Conservation (phyloP, 2,329 filamentous ascomycete genomes). For the Fusarium dimerum region DNA sequence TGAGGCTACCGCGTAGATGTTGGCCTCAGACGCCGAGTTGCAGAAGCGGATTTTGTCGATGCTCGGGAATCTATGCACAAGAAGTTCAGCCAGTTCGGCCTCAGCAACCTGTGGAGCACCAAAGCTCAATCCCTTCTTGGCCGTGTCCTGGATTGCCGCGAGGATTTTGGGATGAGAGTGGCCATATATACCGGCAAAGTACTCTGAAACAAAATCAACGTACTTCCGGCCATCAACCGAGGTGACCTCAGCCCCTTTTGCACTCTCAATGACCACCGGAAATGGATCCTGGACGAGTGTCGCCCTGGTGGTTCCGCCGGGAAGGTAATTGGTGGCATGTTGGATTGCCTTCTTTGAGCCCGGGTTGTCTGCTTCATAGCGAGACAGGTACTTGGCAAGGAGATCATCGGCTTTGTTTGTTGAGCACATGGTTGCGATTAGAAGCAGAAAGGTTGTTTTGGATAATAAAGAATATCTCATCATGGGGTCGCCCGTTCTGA, state of each 20-base stretch:
- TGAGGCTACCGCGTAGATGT: conserved; percentile 52
- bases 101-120: conserved; percentile 51
- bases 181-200: conserved; percentile 61
- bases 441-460: too few species aligned
- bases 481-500: too few species aligned
- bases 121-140: conserved; percentile 49
- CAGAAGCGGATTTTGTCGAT: conserved; percentile 56
- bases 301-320: conserved; percentile 41
- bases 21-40: conserved; percentile 62
- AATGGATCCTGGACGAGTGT: conserved; percentile 37
- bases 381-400: neutral
- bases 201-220: conserved; percentile 58
- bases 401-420: neutral
- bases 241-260: conserved; percentile 16
- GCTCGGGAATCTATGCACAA: conserved; percentile 47
- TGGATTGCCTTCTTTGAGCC: neutral
- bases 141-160: conserved; percentile 42
- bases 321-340: conserved; percentile 9
- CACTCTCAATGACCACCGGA: conserved; percentile 26
- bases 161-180: conserved; percentile 56
- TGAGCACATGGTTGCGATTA: neutral
- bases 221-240: conserved; percentile 40
- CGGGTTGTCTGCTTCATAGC: neutral
- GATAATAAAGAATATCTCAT: too few species aligned
- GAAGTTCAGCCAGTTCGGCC: conserved; percentile 42